Conservation (phyloP, 495 filamentous ascomycete genomes). For the Cercophora samala region DNA sequence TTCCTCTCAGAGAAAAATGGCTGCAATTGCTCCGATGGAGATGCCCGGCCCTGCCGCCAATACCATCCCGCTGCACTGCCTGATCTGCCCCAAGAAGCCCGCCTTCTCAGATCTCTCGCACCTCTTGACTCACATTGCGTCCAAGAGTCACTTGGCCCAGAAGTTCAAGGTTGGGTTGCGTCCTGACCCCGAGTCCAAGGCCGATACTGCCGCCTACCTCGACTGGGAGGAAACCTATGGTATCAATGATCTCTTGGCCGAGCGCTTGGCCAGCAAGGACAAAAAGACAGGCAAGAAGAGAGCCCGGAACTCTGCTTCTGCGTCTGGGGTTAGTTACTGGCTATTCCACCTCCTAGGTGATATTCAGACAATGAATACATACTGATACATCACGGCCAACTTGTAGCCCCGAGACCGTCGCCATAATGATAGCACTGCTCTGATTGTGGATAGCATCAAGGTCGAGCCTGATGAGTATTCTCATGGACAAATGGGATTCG, state of each 20-base stretch:
- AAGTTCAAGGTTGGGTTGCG: conserved; percentile 69
- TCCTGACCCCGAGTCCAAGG: conserved; percentile 50
- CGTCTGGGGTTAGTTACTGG: conserved; percentile 13
- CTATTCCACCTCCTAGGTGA: background rate
- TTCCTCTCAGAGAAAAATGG: conserved; percentile 34
- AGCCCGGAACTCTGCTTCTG: conserved; percentile 15
- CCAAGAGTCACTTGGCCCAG: conserved; percentile 76
- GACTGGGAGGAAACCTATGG: conserved; percentile 65
- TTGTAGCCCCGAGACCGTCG: background rate
- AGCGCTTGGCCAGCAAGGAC: conserved; percentile 69
- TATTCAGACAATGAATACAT: background rate
- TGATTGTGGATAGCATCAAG: conserved; percentile 14
- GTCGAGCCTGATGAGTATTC: conserved; percentile 31
- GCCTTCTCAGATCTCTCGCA: conserved; percentile 85
- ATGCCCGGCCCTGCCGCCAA: conserved; percentile 15
- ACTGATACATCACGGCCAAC: background rate
- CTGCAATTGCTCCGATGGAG: conserved; percentile 35
- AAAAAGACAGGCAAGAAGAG: conserved; percentile 48
- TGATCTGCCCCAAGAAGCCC: conserved; percentile 71
- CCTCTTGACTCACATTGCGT: conserved; percentile 80
- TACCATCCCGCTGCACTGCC: conserved; percentile 66
- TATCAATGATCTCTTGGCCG: conserved; percentile 63
- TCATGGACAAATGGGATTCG: conserved; percentile 7
- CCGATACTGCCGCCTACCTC: conserved; percentile 58
- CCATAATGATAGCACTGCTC: background rate